phyloP scores from a whole-genome alignment of 352 stramenopile species.

The Plasmopara muralis region DNA sequence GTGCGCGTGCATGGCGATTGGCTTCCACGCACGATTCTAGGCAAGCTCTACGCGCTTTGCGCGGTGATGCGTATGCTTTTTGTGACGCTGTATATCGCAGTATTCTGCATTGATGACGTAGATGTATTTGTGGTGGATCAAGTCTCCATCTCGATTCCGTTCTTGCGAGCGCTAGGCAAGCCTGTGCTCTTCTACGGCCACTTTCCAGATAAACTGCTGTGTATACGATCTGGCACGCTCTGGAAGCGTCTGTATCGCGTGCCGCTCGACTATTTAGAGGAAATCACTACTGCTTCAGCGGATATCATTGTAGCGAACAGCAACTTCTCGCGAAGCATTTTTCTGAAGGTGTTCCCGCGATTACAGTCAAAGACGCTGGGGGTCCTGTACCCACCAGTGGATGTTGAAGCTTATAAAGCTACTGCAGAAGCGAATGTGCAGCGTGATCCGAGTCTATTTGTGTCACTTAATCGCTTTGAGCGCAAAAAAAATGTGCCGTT shows the following conservation, averaged over 20 bases:
- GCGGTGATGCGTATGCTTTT: constrained; percentile 92
- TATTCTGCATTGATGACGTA: constrained; percentile 37
- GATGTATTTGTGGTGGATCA: constrained; percentile 81
- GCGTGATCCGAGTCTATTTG: constrained; percentile 63
- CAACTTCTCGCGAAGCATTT: constrained; percentile 91
- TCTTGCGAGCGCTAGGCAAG: constrained; percentile 62
- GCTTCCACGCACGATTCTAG: constrained; percentile 87
- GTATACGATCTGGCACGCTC: constrained; percentile 39
- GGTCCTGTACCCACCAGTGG: constrained; percentile 94
- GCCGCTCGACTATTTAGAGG: constrained; percentile 91
- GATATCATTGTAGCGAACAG: constrained; percentile 96
- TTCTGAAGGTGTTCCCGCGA: constrained; percentile 83
- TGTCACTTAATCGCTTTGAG: constrained; percentile 98
- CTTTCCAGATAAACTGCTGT: constrained; percentile 97
- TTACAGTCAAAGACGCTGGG: constrained; percentile 50
- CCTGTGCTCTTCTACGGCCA: constrained; percentile 98
- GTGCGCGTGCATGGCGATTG: constrained; percentile 91
- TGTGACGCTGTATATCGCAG: constrained; percentile 65
- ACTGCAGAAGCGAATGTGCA: constrained; percentile 25
- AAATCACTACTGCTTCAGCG: constrained; percentile 89
- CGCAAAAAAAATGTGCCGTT: constrained; percentile 97
- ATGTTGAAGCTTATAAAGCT: constrained; percentile 63
- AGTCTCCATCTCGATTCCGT: constrained; percentile 71
- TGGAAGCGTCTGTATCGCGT: constrained; percentile 87
- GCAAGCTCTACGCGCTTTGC: constrained; percentile 89